Base-by-base conservation (phyloP, 2,329 filamentous ascomycete species). In the Penicillium sp. region DNA sequence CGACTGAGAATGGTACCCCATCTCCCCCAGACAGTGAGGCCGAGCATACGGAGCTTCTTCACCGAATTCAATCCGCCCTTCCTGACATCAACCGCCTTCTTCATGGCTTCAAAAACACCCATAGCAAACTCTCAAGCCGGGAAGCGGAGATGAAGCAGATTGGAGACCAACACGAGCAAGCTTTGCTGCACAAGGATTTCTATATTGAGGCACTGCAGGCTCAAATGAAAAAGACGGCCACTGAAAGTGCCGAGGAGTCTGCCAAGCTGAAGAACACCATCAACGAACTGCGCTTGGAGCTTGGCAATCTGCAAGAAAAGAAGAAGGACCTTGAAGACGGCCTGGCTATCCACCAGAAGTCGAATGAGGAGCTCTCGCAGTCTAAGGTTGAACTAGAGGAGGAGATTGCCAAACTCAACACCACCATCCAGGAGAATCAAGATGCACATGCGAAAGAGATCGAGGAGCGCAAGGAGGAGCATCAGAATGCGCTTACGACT, bases 121-220 rank as follows among this genome's bases (percentile, higher is more conserved):
- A 82, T 55, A 77, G 71, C 51, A 80, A 82, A 63, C 73, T 84
- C 11, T 76, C 75, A 27, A 73, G 76, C 31, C 75, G 80, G 16
- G 81, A 83, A 58, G 77, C 79, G 29, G 72, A 81, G 49, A 77
- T 81, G 58, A 80, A 78, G 53, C 76, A 82, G 56, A 73, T 79
- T 21, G 75, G 79, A 57, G 71, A 70, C 43, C 79, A 82, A 57
- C 79, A 84, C 58, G 76, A 81, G 48, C 79, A 83, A 58, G 77
- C 76, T 29, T 66, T 84, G 35, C 78, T 79, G 68, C 75, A 76
- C 52, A 84, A 84, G 64, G 81, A 84, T 48, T 78, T 75, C 51
- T 80, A 84, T 60, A 82, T 85, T 53, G 77, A 80, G 59, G 74
- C 77, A 14, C 63, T 84, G 59, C 80, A 80, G 54, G 75, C 77